phyloP scores from a whole-genome alignment of 495 filamentous ascomycete genomes.

The Aspergillus egyptiacus region DNA sequence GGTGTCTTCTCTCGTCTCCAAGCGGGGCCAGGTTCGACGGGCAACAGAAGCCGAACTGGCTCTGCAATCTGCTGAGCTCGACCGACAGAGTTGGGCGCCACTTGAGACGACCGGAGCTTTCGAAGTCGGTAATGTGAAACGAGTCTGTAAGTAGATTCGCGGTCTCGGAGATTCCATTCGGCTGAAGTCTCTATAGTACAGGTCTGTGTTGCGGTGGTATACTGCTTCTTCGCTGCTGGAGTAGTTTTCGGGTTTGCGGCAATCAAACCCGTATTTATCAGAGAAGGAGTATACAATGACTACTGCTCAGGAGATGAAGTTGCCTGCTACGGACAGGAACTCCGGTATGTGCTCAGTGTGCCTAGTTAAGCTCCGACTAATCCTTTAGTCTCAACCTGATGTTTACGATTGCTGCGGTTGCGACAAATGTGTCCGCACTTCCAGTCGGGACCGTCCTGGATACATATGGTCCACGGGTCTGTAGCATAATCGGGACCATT shows the following conservation, averaged over 20 bases:
- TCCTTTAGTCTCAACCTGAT: slow-evolving; percentile 67
- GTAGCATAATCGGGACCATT: slow-evolving; percentile 64
- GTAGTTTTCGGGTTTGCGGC: slow-evolving; percentile 77
- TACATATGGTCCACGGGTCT: slow-evolving; percentile 70
- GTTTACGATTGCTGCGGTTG: slow-evolving; percentile 90
- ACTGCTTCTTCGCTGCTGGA: slow-evolving; percentile 77
- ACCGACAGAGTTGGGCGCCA: slow-evolving; percentile 1
- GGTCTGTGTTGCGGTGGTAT: slow-evolving; percentile 56
- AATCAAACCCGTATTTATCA: slow-evolving; percentile 72
- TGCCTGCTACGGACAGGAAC: slow-evolving; percentile 70
- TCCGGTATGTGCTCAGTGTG: slow-evolving; percentile 44
- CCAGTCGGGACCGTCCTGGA: slow-evolving; percentile 85
- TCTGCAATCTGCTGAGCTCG: slow-evolving; percentile 3
- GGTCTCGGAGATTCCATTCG: background rate
- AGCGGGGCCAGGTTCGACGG: slow-evolving; percentile 14
- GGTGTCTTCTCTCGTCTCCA: slow-evolving; percentile 22
- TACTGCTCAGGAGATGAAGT: slow-evolving; percentile 55
- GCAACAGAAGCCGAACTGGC: slow-evolving; percentile 1
- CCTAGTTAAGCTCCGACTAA: background rate
- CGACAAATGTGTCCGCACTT: slow-evolving; percentile 73
- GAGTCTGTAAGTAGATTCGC: slow-evolving; percentile 48
- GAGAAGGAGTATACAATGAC: slow-evolving; percentile 66
- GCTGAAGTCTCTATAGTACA: slow-evolving; percentile 25
- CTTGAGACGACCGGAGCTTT: slow-evolving; percentile 57
- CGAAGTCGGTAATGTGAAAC: slow-evolving; percentile 58